Evolutionary conservation across 2,329 filamentous ascomycete genomes (phyloP), one percentile per base, ranked within the genome.

Genomic region (Colletotrichum agaves): DNA sequence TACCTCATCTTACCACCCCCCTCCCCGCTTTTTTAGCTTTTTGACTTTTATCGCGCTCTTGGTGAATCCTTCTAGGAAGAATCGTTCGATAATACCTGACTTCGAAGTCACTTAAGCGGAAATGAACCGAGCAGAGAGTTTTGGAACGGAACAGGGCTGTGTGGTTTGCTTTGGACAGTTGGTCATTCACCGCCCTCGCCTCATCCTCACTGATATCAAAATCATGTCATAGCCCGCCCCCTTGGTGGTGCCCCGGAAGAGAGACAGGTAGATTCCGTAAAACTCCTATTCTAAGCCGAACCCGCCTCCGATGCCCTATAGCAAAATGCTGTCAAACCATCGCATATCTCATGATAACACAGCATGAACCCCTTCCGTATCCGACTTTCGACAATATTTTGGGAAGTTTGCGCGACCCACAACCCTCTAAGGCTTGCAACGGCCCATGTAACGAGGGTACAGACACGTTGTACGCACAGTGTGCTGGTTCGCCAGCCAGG

Each of bases 361-460:
- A 35, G 39, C 52, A 59, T 67, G 53, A 27, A 7, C 27, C 8
- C 27, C 6, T 27, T 27, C 27, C 60, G 57, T 50, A 44, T 60
- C 31, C 13, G 63, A 47, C 17, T 44, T 19, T 62, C 39, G 21
- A 47, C 58, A 10, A 23, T 31, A 37, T 41, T 4, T 19, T 44
- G 8, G 12, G 6, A 35, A 13, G n/a, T 50, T 13, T 27, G 41
- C 13, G 11, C n/a, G 15, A 46, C 17, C n/a, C 27, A 39, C 17
- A 69, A 39, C 4, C 61, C 33, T 73, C 79, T 81, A 94, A 75
- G 92, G 92, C 80, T 91, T 93, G 85, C 91, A 93, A 69, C 92
- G 87, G 58, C 90, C 90, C 85, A 93, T 93, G 82, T 92, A 94
- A 67, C 92, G 88, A 71, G 92, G 91, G 77, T 94, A 94, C 82